Base-by-base conservation (phyloP, 2,329 filamentous ascomycete genomes). In the Westerdykella aurantiaca region DNA sequence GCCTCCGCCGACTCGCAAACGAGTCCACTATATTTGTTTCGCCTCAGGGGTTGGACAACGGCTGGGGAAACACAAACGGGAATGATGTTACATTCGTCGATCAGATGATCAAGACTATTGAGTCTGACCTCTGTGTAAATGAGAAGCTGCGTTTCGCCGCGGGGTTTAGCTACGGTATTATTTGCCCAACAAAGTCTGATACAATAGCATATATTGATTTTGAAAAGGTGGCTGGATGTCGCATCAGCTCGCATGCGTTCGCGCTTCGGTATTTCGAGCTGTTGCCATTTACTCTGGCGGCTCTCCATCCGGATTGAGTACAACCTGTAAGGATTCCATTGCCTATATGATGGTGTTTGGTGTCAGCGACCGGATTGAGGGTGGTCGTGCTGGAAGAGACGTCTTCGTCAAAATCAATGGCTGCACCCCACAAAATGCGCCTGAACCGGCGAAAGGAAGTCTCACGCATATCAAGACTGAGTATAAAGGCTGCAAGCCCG, bases 11-110 rank as follows among this genome's bases (percentile, higher is more conserved):
- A 2, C 60, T 69, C 7, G 45, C 66, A 6, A 52, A 57, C 16
- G 64, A 67, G n/a, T 60, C 51, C 10, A 64, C 70, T 43, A 70
- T 74, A 49, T 71, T 72, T 46, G 62, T 75, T 13, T 64, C 69
- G 1, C 72, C 72, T 17, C 57, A 73, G 37, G 72, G 71, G 7
- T 50, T 70, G 23, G 64, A 67, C 46, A 53, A 55, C 16, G 71
- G 71, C 17, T 74, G 71, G 70, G 69, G 52, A 29, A 74, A 74
- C 58, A 49, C 47, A 2, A 63, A 61, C 40, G 71, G 70, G 11
- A 61, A 71, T 37, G 72, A 74, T 41, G 51, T 73, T 34, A 57
- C 56, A 0, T 71, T 75, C 44, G 57, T 71, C 31, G 64, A 72
- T 34, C 47, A 56, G 5, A 66, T 75, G 41, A 50, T 72, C 31